These are phyloP conservation scores for Simplicillium sp. DNA, from an alignment of 2,329 filamentous ascomycete genomes.

Conservation along the genomic window DNA sequence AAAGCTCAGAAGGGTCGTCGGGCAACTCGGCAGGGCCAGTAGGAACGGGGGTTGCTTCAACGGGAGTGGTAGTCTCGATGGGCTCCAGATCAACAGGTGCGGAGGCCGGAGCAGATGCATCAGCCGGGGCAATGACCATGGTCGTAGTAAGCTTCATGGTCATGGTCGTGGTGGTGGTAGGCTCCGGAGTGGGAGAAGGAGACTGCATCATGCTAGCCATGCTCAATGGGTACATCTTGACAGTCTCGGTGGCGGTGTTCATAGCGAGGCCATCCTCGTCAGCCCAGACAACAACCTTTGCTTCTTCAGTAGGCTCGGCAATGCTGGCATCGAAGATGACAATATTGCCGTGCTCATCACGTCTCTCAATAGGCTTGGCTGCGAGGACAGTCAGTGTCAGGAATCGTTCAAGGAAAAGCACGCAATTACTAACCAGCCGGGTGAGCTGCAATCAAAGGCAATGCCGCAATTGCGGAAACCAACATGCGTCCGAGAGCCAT, in stretches of 20 bases:
- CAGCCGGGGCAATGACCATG: constrained; percentile 1
- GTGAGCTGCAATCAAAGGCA: constrained; percentile 10
- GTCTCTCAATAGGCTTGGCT: background rate
- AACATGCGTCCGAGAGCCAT: constrained; percentile 14
- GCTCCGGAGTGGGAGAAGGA: background rate
- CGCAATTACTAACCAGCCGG: constrained; percentile 14
- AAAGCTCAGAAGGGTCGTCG: constrained; percentile 12
- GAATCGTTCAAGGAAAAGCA: constrained; percentile 8
- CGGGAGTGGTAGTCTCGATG: background rate
- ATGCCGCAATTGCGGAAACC: constrained; percentile 14
- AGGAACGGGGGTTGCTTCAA: background rate
- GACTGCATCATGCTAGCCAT: constrained; percentile 2
- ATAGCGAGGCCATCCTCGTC: constrained; percentile 45
- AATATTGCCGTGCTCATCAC: constrained; percentile 9
- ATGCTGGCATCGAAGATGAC: constrained; percentile 26
- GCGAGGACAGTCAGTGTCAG: background rate
- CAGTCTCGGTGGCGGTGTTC: constrained; percentile 29
- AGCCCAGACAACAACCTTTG: constrained; percentile 49
- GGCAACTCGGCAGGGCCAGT: background rate
- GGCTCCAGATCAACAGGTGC: background rate
- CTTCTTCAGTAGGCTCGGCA: constrained; percentile 28
- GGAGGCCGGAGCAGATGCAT: too few relatives aligned
- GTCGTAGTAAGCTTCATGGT: constrained; percentile 2
- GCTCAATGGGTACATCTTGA: constrained; percentile 12
- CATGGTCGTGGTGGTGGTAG: constrained; percentile 1